Conservation (phyloP, 306 rosid genomes). For the Cucurbita pepo region DNA sequence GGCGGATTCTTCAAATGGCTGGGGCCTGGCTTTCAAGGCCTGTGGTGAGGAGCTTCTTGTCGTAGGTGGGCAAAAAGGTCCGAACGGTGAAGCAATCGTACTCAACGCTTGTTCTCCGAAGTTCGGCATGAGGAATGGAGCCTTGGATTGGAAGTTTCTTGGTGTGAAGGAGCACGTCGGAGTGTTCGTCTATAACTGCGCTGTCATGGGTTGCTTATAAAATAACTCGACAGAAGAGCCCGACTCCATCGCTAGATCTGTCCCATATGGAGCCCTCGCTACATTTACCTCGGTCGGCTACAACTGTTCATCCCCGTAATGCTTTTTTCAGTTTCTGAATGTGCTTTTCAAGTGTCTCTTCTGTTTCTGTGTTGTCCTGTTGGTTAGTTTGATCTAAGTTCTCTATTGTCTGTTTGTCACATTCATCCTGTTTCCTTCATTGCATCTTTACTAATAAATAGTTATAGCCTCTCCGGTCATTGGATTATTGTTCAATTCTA, state of each 20-base stretch:
- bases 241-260: not conserved
- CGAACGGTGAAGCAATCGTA: slow-evolving; percentile 12
- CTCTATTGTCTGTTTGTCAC: not conserved
- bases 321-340: not conserved
- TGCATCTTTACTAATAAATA: not conserved
- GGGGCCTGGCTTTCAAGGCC: slow-evolving; percentile 24
- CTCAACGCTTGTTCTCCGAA: slow-evolving; percentile 18
- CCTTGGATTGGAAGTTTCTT: slow-evolving; percentile 18
- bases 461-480: not conserved
- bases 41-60: slow-evolving; percentile 20
- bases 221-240: not conserved
- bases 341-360: not conserved
- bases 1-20: slow-evolving; percentile 16
- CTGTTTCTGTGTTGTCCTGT: not conserved
- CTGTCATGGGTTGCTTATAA: slow-evolving; percentile 20
- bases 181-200: slow-evolving; percentile 25
- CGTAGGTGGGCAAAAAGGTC: slow-evolving; percentile 16
- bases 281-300: not conserved
- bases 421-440: slow-evolving; percentile 3
- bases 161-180: slow-evolving; percentile 16
- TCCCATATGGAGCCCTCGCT: not conserved
- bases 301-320: not conserved
- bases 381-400: not conserved
- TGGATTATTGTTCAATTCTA: not conserved
- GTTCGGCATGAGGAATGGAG: slow-evolving; percentile 2